Evolutionary conservation across 1,284 basidiomycete genomes (phyloP).

Genomic region (Ceratobasidium theobromae): DNA sequence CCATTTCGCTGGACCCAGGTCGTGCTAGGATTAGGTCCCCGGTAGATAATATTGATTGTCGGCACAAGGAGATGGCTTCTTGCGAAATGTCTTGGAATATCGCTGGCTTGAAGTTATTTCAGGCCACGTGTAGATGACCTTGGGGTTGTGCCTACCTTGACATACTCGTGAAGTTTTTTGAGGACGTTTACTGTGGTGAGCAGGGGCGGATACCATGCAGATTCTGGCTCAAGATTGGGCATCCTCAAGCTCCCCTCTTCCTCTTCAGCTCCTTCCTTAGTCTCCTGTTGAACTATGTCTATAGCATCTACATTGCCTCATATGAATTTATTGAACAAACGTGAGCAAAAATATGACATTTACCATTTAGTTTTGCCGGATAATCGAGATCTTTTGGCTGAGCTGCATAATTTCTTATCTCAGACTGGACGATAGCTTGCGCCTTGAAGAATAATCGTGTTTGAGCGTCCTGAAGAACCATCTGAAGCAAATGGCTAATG

Average conservation of each 20-base stretch:
- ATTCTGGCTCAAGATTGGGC: conserved; percentile 70
- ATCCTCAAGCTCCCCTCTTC: conserved; percentile 61
- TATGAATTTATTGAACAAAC: not conserved
- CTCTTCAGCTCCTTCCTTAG: conserved; percentile 42
- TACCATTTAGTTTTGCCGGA: conserved; percentile 72
- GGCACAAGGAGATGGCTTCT: conserved; percentile 81
- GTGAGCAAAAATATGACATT: conserved; percentile 38
- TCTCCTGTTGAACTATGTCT: conserved; percentile 33
- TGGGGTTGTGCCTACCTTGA: conserved; percentile 63
- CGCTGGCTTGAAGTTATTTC: conserved; percentile 59
- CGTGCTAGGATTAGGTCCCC: conserved; percentile 51
- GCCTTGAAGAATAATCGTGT: conserved; percentile 92
- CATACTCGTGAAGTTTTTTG: conserved; percentile 82
- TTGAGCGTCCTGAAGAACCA: conserved; percentile 92
- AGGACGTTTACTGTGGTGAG: conserved; percentile 85
- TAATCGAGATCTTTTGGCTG: conserved; percentile 79
- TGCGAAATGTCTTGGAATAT: conserved; percentile 94
- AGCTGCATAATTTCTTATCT: conserved; percentile 79
- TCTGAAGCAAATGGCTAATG: conserved; percentile 73
- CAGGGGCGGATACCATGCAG: conserved; percentile 87
- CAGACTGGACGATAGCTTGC: conserved; percentile 82
- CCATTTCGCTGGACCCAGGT: conserved; percentile 53
- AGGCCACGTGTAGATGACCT: conserved; percentile 23
- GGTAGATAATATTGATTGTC: conserved; percentile 72
- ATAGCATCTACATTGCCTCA: conserved; percentile 8